Percentiles rank a stretch among this genome's conserved stretches.
These are phyloP conservation scores for Pyricularia sp. DNA, from an alignment of 2,329 filamentous ascomycete genomes.

Conservation along the genomic window DNA sequence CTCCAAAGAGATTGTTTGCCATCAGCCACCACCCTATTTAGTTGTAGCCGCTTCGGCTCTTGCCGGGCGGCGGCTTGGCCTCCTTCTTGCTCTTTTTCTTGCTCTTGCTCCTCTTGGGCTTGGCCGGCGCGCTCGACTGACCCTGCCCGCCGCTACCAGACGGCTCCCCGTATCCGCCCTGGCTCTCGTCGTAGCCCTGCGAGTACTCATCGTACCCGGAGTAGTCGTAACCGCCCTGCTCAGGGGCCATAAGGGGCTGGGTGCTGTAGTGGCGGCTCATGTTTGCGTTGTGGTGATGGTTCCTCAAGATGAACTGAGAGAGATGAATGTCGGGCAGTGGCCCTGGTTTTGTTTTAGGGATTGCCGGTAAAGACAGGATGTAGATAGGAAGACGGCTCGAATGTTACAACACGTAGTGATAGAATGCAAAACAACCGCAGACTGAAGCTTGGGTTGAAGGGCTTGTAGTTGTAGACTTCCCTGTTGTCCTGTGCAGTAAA, in stretches of 20 bases:
- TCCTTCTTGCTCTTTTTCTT: slow-evolving; percentile 5
- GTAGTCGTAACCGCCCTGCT: background rate
- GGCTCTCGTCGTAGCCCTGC: background rate
- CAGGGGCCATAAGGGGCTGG: slow-evolving; percentile 1
- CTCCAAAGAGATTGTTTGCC: too few species aligned
- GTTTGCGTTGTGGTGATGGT: background rate
- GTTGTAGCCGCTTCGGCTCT: slow-evolving; percentile 6
- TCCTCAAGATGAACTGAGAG: too few species aligned
- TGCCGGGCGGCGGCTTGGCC: slow-evolving; percentile 5
- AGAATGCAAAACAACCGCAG: background rate
- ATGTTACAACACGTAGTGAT: background rate
- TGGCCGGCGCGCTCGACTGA: background rate
- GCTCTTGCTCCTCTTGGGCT: background rate
- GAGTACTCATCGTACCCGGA: background rate
- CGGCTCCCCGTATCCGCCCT: background rate
- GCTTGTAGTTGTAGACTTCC: background rate
- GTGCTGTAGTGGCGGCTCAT: background rate
- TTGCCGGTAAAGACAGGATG: background rate
- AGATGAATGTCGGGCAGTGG: background rate
- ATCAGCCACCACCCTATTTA: background rate
- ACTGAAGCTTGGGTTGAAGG: background rate
- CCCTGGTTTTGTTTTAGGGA: too few species aligned
- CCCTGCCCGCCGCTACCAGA: background rate
- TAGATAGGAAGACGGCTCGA: background rate
- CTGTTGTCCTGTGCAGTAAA: background rate